Evolutionary conservation across 306 rosid species (phyloP).

Genomic region (Ormosia emarginata): DNA sequence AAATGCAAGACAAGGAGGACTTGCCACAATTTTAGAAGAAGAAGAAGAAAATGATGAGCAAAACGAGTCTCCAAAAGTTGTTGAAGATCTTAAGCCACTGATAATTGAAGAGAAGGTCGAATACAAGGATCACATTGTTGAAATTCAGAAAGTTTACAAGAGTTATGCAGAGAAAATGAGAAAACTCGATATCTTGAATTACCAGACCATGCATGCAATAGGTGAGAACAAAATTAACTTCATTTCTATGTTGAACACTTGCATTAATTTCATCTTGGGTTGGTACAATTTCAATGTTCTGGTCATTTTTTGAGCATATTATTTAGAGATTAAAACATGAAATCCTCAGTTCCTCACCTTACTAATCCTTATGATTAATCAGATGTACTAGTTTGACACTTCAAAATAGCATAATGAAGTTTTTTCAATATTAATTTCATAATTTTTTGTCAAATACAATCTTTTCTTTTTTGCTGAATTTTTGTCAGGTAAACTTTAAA

Average conservation of each 20-base stretch:
- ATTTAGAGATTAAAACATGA: not conserved
- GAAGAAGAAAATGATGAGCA: constrained; percentile 45
- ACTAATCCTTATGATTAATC: not conserved
- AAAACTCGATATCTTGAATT: constrained; percentile 69
- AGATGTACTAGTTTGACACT: not conserved
- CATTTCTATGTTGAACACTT: not conserved
- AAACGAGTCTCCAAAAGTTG: constrained; percentile 31
- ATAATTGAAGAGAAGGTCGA: constrained; percentile 48
- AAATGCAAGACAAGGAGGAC: constrained; percentile 63
- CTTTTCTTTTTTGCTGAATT: not conserved
- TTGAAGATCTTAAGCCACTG: constrained; percentile 45
- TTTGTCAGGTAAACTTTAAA: not conserved
- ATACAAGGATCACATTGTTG: constrained; percentile 51
- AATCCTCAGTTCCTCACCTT: not conserved
- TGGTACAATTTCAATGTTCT: not conserved
- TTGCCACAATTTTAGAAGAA: constrained; percentile 74
- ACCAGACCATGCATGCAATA: constrained; percentile 70
- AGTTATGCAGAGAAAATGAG: constrained; percentile 55
- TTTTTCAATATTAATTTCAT: not conserved
- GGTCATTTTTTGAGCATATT: not conserved
- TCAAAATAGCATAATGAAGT: not conserved
- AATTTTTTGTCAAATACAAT: not conserved
- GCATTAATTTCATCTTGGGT: not conserved
- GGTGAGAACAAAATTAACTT: constrained; percentile 38
- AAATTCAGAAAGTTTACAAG: constrained; percentile 57